phyloP scores from a whole-genome alignment of 2,329 filamentous ascomycete genomes.

The Aureobasidium sp. region DNA sequence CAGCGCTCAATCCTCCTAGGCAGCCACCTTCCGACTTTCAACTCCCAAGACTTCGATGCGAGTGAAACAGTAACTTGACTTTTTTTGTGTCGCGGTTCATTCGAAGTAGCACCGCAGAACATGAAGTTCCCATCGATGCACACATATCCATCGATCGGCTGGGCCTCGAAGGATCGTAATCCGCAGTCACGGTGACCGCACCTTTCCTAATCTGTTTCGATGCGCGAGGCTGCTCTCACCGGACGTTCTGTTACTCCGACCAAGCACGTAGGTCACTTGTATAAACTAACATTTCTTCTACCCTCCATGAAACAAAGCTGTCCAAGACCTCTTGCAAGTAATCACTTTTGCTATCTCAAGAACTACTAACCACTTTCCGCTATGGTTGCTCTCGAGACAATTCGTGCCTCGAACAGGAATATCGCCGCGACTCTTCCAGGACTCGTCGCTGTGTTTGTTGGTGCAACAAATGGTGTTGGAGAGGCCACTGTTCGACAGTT shows the following conservation, averaged over 20 bases:
- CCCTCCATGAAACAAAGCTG: background rate
- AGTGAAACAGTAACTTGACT: too few species aligned
- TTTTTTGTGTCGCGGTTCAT: too few species aligned
- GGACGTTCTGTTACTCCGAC: background rate
- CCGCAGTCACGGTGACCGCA: too few species aligned
- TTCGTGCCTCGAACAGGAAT: constrained; percentile 31
- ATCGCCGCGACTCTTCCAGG: constrained; percentile 31
- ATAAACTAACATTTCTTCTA: background rate
- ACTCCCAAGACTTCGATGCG: too few species aligned
- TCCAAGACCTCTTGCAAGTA: background rate
- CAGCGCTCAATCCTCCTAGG: too few species aligned
- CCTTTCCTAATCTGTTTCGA: too few species aligned
- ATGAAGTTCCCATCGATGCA: too few species aligned
- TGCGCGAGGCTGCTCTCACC: too few species aligned
- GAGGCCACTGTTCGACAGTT: constrained; percentile 42
- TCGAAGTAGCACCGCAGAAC: too few species aligned
- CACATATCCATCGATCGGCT: too few species aligned
- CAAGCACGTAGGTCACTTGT: background rate
- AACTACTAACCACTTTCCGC: background rate
- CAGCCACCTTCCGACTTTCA: too few species aligned
- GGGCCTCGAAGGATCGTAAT: too few species aligned
- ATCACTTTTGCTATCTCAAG: background rate
- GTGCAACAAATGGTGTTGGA: constrained; percentile 47
- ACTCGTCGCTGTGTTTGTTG: constrained; percentile 45
- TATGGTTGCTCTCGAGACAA: constrained; percentile 31